Percentiles rank a stretch among this genome's conserved stretches.
These are phyloP conservation scores for Oryza meyeriana DNA, from an alignment of 176 grass and related monocot genomes.

Conservation along the genomic window DNA sequence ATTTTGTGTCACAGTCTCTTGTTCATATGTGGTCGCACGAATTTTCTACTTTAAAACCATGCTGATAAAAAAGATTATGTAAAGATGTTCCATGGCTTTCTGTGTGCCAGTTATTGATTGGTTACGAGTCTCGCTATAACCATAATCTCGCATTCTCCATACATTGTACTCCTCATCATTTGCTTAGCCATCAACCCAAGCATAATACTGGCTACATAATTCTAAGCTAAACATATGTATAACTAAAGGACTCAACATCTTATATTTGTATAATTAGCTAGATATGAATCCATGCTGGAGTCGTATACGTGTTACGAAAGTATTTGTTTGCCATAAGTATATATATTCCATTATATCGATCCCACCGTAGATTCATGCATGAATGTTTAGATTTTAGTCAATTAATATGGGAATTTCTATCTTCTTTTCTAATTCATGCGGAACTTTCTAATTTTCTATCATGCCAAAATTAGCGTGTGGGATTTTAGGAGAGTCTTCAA, in stretches of 20 bases:
- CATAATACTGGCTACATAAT: background rate
- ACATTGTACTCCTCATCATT: background rate
- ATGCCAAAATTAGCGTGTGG: too few species aligned
- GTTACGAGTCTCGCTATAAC: background rate
- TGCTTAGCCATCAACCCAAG: background rate
- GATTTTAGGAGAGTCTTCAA: too few species aligned
- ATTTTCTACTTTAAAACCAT: background rate
- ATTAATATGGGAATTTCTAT: too few species aligned
- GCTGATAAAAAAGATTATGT: background rate
- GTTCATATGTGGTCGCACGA: background rate
- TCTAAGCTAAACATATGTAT: background rate
- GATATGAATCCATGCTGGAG: background rate
- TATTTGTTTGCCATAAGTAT: too few species aligned
- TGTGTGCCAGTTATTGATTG: background rate
- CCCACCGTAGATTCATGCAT: too few species aligned
- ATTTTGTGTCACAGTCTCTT: background rate
- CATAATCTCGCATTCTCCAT: background rate
- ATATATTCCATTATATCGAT: too few species aligned
- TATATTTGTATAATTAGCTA: background rate
- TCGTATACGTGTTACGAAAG: too few species aligned
- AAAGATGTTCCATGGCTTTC: background rate
- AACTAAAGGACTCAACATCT: background rate
- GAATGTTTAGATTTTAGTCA: too few species aligned
- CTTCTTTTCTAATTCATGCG: too few species aligned
- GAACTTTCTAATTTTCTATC: too few species aligned